Evolutionary conservation across 129 eudicot species (phyloP).

Genomic region (Flaveria robusta): DNA sequence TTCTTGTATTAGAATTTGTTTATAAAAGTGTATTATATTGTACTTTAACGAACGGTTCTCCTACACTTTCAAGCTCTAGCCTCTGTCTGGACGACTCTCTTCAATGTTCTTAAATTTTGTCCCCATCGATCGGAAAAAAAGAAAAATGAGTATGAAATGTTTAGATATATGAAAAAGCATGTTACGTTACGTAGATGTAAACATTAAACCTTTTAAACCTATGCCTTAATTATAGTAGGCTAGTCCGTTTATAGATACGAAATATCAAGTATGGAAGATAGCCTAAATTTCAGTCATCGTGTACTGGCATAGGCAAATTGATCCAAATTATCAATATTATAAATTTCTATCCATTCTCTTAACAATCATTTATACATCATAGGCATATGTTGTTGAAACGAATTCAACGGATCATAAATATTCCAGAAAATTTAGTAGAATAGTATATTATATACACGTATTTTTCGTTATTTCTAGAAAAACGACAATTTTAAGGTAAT

Average conservation of each 20-base stretch:
- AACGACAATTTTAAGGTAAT: too few relatives aligned
- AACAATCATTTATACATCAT: neutral
- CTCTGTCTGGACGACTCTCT: too few relatives aligned
- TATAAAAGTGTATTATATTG: too few relatives aligned
- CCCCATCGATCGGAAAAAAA: too few relatives aligned
- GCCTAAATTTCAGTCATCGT: neutral
- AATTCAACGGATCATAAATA: neutral
- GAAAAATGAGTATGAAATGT: too few relatives aligned
- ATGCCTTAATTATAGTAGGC: neutral
- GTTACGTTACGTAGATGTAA: too few relatives aligned
- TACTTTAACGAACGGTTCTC: too few relatives aligned
- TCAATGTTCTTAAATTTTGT: too few relatives aligned
- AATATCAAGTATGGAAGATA: conserved; percentile 2
- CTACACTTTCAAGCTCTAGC: too few relatives aligned
- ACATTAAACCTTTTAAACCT: neutral
- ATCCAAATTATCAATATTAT: conserved; percentile 12
- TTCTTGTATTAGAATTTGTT: too few relatives aligned
- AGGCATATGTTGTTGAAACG: neutral
- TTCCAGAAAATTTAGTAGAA: neutral
- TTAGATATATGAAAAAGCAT: too few relatives aligned
- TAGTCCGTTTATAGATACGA: neutral
- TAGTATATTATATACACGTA: neutral
- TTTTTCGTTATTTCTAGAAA: neutral
- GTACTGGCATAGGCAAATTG: neutral
- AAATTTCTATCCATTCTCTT: conserved; percentile 11